Evolutionary conservation across 768 basidiomycete genomes (phyloP).

Genomic region (Hericium rajendrae): DNA sequence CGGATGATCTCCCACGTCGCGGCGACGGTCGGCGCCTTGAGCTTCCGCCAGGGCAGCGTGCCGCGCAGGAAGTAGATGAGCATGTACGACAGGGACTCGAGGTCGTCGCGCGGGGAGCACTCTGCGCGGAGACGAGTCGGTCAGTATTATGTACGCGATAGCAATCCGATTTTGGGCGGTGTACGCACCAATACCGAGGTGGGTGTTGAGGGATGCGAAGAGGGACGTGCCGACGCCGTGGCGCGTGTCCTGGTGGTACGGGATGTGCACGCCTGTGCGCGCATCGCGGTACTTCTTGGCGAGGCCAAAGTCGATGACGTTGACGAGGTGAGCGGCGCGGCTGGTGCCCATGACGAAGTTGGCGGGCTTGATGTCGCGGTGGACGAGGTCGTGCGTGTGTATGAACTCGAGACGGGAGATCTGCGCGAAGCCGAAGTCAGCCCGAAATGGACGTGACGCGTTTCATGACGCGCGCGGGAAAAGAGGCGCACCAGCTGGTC

Average conservation of each 20-base stretch:
- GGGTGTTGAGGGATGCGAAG: slow-evolving; percentile 68
- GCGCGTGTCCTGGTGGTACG: slow-evolving; percentile 63
- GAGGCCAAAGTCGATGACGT: slow-evolving; percentile 86
- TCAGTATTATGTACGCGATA: not conserved
- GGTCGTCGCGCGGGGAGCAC: slow-evolving; percentile 68
- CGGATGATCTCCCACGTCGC: slow-evolving; percentile 73
- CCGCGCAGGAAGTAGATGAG: slow-evolving; percentile 75
- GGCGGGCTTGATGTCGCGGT: slow-evolving; percentile 97
- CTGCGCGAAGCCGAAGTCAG: slow-evolving; percentile 26
- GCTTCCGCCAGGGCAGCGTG: slow-evolving; percentile 68
- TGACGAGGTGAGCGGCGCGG: slow-evolving; percentile 62
- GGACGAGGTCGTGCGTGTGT: slow-evolving; percentile 88
- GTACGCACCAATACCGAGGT: slow-evolving; percentile 64
- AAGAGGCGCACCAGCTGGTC: slow-evolving; percentile 75
- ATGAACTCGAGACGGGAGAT: slow-evolving; percentile 95
- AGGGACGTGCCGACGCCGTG: slow-evolving; percentile 75
- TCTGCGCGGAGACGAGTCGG: slow-evolving; percentile 45
- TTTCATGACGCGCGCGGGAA: not conserved
- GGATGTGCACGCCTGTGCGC: slow-evolving; percentile 54
- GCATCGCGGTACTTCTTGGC: slow-evolving; percentile 71
- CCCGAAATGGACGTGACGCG: not conserved
- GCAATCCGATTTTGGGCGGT: too few species aligned
- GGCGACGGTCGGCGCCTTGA: slow-evolving; percentile 52
- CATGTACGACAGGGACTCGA: slow-evolving; percentile 77
- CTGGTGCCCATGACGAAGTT: slow-evolving; percentile 96